Percentiles rank a stretch among this genome's conserved stretches.
These are phyloP conservation scores for Dothistroma pini DNA, from an alignment of 2,329 filamentous ascomycete genomes.

Conservation along the genomic window DNA sequence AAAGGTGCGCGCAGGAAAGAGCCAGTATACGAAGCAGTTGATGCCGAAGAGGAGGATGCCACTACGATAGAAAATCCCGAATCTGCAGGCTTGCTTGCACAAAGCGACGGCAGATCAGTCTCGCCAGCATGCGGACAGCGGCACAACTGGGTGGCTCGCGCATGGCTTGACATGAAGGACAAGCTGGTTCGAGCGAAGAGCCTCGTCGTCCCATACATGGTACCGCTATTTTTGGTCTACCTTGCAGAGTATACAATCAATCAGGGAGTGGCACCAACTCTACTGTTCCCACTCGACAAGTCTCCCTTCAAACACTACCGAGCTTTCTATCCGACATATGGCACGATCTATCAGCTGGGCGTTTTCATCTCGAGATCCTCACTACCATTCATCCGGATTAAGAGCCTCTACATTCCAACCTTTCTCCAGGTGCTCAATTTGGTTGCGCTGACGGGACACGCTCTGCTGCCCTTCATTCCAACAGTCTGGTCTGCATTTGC, in stretches of 20 bases:
- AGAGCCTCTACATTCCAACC: conserved; percentile 75
- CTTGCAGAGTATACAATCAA: conserved; percentile 97
- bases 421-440: conserved; percentile 80
- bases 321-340: conserved; percentile 91
- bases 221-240: conserved; percentile 87
- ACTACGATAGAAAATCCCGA: conserved; percentile 22
- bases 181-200: conserved; percentile 52
- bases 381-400: conserved; percentile 79
- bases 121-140: conserved; percentile 25
- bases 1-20: conserved; percentile 44
- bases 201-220: conserved; percentile 59
- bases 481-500: conserved; percentile 81
- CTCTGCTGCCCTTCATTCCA: conserved; percentile 71
- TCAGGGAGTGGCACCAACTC: conserved; percentile 83
- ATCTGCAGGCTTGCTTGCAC: conserved; percentile 36
- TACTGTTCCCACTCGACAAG: conserved; percentile 74
- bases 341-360: conserved; percentile 89
- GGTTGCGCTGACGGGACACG: conserved; percentile 67
- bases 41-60: conserved; percentile 41
- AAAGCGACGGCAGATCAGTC: conserved; percentile 27
- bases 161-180: conserved; percentile 22
- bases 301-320: conserved; percentile 79
- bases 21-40: conserved; percentile 53
- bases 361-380: conserved; percentile 94
- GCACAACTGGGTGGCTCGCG: conserved; percentile 7